Percentiles rank a stretch among this genome's conserved stretches.
Evolutionary conservation across 768 basidiomycete genomes (phyloP).

Genomic region (Lentinula raphanica): DNA sequence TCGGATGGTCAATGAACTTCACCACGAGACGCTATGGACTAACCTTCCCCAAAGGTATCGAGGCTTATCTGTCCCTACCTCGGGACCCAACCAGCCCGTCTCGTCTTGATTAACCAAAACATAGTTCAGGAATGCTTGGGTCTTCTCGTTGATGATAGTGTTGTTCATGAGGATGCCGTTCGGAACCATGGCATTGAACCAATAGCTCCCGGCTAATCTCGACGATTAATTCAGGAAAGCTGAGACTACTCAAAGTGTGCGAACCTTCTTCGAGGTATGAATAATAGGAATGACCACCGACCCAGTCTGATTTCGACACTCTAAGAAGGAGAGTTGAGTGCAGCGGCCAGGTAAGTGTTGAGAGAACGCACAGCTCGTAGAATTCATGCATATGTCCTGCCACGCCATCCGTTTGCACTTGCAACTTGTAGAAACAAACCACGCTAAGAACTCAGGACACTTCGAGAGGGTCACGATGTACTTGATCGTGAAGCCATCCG

Average conservation of each 20-base stretch:
- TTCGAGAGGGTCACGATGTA: slow-evolving; percentile 3
- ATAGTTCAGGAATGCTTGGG: slow-evolving; percentile 43
- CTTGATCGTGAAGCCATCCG: slow-evolving; percentile 41
- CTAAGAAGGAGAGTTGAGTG: slow-evolving; percentile 9
- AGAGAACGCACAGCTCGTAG: slow-evolving; percentile 25
- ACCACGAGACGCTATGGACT: neutral
- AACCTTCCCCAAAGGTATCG: slow-evolving; percentile 51
- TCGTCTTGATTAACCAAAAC: slow-evolving; percentile 47
- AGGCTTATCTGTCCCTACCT: slow-evolving; percentile 47
- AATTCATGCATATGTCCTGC: slow-evolving; percentile 32
- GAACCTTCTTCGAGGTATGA: slow-evolving; percentile 30
- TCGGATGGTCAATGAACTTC: neutral
- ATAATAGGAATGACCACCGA: slow-evolving; percentile 27
- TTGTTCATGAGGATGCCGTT: slow-evolving; percentile 44
- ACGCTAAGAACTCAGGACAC: neutral
- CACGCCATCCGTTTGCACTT: slow-evolving; percentile 28
- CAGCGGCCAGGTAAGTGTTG: too few relatives aligned
- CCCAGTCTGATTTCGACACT: slow-evolving; percentile 29
- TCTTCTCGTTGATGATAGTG: slow-evolving; percentile 40
- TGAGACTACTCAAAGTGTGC: neutral
- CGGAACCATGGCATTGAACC: slow-evolving; percentile 57
- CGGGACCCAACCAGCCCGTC: slow-evolving; percentile 53
- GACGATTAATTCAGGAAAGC: neutral
- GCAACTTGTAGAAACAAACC: slow-evolving; percentile 14
- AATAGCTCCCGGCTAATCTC: slow-evolving; percentile 56